phyloP scores from a whole-genome alignment of 768 basidiomycete species.

The Trametes meyenii region DNA sequence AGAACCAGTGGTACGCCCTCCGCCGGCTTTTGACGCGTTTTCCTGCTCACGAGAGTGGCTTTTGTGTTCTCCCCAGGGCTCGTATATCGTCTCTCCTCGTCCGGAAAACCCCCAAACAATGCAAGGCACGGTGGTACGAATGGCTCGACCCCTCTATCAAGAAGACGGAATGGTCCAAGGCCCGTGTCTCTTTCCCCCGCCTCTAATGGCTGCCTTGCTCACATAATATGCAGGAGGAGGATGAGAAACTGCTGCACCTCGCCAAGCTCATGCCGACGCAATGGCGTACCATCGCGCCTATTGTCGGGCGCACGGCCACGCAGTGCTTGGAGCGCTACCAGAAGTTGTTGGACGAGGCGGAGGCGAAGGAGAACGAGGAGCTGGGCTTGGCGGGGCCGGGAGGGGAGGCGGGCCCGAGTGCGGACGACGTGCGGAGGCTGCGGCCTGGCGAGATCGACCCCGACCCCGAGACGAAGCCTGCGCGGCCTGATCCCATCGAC shows the following conservation, averaged over 20 bases:
- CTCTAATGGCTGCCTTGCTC: not conserved
- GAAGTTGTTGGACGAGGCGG: conserved; percentile 95
- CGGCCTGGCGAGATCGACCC: conserved; percentile 98
- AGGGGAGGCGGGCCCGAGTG: conserved; percentile 77
- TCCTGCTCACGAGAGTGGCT: not conserved
- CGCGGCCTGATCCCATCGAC: conserved; percentile 97
- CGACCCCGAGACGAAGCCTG: conserved; percentile 98
- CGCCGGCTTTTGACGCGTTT: not conserved
- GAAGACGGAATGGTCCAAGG: conserved; percentile 99
- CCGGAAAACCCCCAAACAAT: conserved; percentile 98
- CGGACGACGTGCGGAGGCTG: conserved; percentile 88
- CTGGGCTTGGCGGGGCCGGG: conserved; percentile 86
- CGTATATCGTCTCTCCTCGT: conserved; percentile 97
- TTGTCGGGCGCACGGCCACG: conserved; percentile 95
- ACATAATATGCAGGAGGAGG: conserved; percentile 70
- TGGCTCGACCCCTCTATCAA: conserved; percentile 99
- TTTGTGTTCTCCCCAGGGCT: conserved; percentile 58
- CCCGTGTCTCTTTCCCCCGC: conserved; percentile 33
- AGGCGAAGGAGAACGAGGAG: conserved; percentile 95
- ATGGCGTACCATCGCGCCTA: conserved; percentile 99
- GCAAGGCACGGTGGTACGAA: conserved; percentile 99
- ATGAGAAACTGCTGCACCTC: conserved; percentile 96
- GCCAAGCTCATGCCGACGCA: conserved; percentile 99
- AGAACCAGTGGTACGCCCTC: conserved; percentile 81
- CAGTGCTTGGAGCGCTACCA: conserved; percentile 99